Evolutionary conservation across 169 alveolate species (phyloP).

Genomic region (Pseudocohnilembus persalinus): DNA sequence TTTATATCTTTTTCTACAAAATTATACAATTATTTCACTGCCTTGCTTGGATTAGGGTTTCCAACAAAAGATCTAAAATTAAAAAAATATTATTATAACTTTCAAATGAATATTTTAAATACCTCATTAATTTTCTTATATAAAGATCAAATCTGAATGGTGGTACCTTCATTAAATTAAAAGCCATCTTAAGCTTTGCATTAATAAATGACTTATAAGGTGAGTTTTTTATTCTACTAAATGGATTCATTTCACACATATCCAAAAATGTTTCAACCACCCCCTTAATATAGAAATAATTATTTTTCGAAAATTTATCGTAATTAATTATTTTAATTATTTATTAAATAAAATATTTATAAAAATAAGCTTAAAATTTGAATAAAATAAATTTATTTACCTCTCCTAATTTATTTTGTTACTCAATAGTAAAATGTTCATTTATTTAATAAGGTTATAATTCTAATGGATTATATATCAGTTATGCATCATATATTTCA

Average conservation of each 20-base stretch:
- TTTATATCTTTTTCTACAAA: not conserved
- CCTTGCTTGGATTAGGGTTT: not conserved
- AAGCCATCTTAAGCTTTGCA: conserved; percentile 31
- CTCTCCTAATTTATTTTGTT: not conserved
- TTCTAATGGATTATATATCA: not conserved
- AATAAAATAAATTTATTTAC: not conserved
- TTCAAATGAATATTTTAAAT: not conserved
- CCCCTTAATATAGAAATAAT: not conserved
- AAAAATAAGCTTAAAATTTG: not conserved
- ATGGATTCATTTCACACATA: conserved; percentile 25
- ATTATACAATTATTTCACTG: not conserved
- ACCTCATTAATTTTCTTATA: conserved; percentile 36
- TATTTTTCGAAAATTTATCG: too few relatives aligned
- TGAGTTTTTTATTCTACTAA: conserved; percentile 30
- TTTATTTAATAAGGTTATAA: not conserved
- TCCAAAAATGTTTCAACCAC: conserved; percentile 35
- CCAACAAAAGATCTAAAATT: not conserved
- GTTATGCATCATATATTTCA: not conserved
- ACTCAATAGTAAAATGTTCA: not conserved
- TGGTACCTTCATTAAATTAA: conserved; percentile 24
- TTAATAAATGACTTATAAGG: conserved; percentile 33
- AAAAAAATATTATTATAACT: too few relatives aligned
- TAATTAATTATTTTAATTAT: too few relatives aligned
- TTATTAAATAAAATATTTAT: too few relatives aligned
- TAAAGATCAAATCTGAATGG: conserved; percentile 38